Evolutionary conservation across 2,329 filamentous ascomycete genomes (phyloP), one percentile per base, ranked within the genome.

Genomic region (Diaporthe destruens): DNA sequence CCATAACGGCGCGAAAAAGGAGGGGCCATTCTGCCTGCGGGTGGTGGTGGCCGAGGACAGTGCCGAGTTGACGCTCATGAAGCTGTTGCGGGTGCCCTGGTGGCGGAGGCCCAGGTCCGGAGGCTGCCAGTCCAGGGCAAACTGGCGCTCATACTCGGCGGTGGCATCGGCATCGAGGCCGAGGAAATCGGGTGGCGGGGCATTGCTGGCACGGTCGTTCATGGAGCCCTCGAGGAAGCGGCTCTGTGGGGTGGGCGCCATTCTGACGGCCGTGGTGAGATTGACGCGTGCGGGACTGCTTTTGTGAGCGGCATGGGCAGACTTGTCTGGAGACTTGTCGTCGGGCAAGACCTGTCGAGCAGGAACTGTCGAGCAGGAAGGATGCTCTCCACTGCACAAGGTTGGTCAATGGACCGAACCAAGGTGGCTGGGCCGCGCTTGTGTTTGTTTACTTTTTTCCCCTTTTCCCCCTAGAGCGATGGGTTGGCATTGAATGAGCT

Each of bases 161-260:
- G 75, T 75, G n/a, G 72, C 69, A 34, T 82, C 80, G 51, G 66
- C 44, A 20, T 81, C 80, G 14, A 81, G 80, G 29, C 81, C 90
- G 54, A 93, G 85, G 80, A 93, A 95, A 53, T 90, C 87, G 56
- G 88, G 86, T 0, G 93, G 93, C 36, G 94, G 94, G 73, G 87
- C 88, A 72, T 90, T 87, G 78, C 93, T 95, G 42, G 89, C 86
- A 75, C 93, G 91, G 81, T 97, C 94, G 78, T 92, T 94, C 93
- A 98, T 96, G 78, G 92, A 96, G 53, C 93, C 95, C 82, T 98
- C 95, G 49, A 92, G 78, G 88, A 97, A 85, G 82, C 90, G 80
- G 84, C 89, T 85, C 76, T 81, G 81, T 54, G 72, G 69, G 11
- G 77, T 74, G 6, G 74, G 73, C 36, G 66, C 57, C 23, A 75